Conservation (phyloP, 176 grass and related monocot species). For the Olyra latifolia region DNA sequence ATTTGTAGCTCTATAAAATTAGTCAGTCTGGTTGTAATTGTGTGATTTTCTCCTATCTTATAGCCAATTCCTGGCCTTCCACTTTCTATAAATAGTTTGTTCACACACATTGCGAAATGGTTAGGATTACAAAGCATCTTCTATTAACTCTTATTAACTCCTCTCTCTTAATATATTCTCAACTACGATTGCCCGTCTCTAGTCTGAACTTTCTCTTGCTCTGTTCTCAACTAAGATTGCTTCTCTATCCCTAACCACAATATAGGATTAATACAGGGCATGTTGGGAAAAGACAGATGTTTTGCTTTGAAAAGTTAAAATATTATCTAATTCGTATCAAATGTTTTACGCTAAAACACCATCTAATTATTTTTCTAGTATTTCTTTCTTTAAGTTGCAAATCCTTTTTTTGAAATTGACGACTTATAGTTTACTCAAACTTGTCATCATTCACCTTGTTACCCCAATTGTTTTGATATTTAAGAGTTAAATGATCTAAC, state of each 20-base stretch:
- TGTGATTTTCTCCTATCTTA: slow-evolving; percentile 11
- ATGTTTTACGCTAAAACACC: background rate
- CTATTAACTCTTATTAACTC: background rate
- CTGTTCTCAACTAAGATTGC: background rate
- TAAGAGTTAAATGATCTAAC: background rate
- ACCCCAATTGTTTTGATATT: slow-evolving; percentile 4
- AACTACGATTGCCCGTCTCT: too few species aligned
- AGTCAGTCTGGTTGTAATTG: slow-evolving; percentile 6
- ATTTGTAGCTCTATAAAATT: slow-evolving; percentile 12
- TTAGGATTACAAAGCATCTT: background rate
- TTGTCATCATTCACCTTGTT: background rate
- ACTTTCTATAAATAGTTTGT: slow-evolving; percentile 5
- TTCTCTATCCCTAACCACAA: background rate
- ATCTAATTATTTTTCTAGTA: background rate
- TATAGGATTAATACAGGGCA: background rate
- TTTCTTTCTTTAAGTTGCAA: background rate
- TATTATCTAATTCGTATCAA: background rate
- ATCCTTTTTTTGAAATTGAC: background rate
- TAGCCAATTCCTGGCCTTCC: background rate
- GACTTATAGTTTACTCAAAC: background rate
- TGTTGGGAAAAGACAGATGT: slow-evolving; percentile 2
- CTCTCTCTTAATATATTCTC: background rate
- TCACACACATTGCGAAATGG: background rate
- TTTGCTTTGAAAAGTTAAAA: slow-evolving; percentile 5
- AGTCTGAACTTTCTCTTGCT: background rate